A percentile compares a stretch with the other conserved stretches of the same genome.
Evolutionary conservation across 2,329 filamentous ascomycete genomes (phyloP).

Genomic region (Colletotrichum sojae): DNA sequence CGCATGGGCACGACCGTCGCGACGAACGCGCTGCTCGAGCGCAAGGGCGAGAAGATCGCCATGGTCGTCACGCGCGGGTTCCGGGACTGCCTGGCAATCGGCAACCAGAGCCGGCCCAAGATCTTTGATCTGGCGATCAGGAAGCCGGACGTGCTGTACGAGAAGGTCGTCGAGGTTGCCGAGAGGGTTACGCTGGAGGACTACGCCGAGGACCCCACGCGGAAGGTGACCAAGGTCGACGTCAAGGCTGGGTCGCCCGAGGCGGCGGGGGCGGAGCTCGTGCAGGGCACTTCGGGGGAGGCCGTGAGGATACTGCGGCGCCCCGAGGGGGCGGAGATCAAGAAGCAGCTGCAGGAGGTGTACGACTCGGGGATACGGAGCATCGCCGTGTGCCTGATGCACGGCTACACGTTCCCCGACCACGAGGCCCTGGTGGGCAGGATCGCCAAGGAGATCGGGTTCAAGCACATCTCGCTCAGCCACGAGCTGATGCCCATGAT

Average conservation of each 20-base stretch:
- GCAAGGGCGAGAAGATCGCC: slow-evolving; percentile 91
- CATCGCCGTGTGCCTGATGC: slow-evolving; percentile 92
- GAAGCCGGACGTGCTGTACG: slow-evolving; percentile 90
- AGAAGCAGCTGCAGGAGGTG: slow-evolving; percentile 69
- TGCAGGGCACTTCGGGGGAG: slow-evolving; percentile 78
- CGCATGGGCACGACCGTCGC: slow-evolving; percentile 97
- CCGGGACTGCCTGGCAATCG: slow-evolving; percentile 88
- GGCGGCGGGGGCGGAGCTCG: slow-evolving; percentile 69
- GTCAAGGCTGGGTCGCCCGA: slow-evolving; percentile 64
- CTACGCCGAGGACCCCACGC: slow-evolving; percentile 87
- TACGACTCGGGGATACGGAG: slow-evolving; percentile 81
- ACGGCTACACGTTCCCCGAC: slow-evolving; percentile 90
- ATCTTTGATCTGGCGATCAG: slow-evolving; percentile 93
- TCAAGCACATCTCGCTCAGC: slow-evolving; percentile 84
- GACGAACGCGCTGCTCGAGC: slow-evolving; percentile 90
- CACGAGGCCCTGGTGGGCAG: slow-evolving; percentile 85
- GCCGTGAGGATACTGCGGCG: slow-evolving; percentile 75
- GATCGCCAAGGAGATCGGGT: slow-evolving; percentile 85
- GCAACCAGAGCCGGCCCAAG: slow-evolving; percentile 89
- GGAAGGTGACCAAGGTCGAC: slow-evolving; percentile 69
- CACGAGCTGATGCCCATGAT: slow-evolving; percentile 89
- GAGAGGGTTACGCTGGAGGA: slow-evolving; percentile 93
- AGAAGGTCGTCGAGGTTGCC: slow-evolving; percentile 88
- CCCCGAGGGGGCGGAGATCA: slow-evolving; percentile 64
- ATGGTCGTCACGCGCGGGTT: slow-evolving; percentile 91